Base-by-base conservation (phyloP, 495 filamentous ascomycete species). In the Neurospora sp. region DNA sequence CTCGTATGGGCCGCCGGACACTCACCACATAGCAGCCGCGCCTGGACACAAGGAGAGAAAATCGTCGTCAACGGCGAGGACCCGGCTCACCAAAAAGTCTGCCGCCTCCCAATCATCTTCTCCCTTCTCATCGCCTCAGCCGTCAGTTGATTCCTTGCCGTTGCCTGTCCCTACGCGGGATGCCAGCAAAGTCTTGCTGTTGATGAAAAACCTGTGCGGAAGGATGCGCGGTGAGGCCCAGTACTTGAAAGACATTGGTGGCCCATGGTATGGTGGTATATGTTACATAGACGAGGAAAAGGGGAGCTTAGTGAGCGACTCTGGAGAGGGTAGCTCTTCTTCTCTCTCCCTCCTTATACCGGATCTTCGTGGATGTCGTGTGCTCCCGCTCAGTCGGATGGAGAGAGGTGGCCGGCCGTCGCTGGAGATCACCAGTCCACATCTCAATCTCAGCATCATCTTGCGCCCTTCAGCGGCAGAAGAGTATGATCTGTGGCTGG, bases 401-500 rank as follows among this genome's bases (percentile, higher is more conserved):
- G 53, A 65, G 53, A 65, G 53, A 61, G 53, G 53, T 6, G 89
- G 89, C 45, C 86, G 87, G 68, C 78, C 84, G 4, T 92, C 92
- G 72, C 87, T 99, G 14, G 92, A 94, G 76, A 87, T 99, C n/a
- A 86, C 87, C 31, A 90, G 90, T 27, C 89, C 88, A 45, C 89
- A 90, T 8, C 89, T 88, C 27, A 90, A 87, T 20, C 83, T 91
- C 20, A 89, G 91, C 40, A 85, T 97, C 40, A 87, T 93, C 76
- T 81, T 99, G 53, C 87, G 91, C 59, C 94, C 96, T 9, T 84
- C 90, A 74, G 88, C 89, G 5, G 84, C 87, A 70, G 88, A 91
- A 53, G 93, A 97, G 40, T 90, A 93, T 75, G 93, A 98, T 74
- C 88, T 90, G 8, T 99, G 96, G 96, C 90, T 97, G 48, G 94